These are phyloP conservation scores for Pascua guehoae DNA, from an alignment of 1,284 basidiomycete genomes.

Conservation along the genomic window DNA sequence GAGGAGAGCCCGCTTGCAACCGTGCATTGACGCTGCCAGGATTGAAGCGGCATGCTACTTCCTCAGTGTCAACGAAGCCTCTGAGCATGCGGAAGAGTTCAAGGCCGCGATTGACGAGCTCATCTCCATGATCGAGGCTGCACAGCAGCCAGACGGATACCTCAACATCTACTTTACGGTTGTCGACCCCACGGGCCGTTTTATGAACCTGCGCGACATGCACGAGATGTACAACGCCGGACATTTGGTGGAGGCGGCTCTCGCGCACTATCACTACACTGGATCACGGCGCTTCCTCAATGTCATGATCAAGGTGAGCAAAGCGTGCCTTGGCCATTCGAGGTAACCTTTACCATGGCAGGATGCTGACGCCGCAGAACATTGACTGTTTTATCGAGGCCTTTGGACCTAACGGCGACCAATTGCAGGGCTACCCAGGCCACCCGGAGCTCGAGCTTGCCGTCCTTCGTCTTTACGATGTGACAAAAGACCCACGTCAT, in stretches of 20 bases:
- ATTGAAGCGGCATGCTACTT: slow-evolving; percentile 37
- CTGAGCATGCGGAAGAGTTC: slow-evolving; percentile 19
- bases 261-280: slow-evolving; percentile 31
- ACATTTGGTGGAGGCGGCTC: slow-evolving; percentile 34
- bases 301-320: slow-evolving; percentile 34
- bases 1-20: too few relatives aligned
- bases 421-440: slow-evolving; percentile 34
- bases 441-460: slow-evolving; percentile 42
- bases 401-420: slow-evolving; percentile 23
- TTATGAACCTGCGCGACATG: slow-evolving; percentile 35
- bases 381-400: slow-evolving; percentile 28
- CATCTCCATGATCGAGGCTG: slow-evolving; percentile 31
- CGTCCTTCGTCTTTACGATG: slow-evolving; percentile 26
- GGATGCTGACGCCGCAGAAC: slow-evolving; percentile 15
- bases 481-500: slow-evolving; percentile 30
- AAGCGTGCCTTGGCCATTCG: too few relatives aligned
- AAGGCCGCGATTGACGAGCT: slow-evolving; percentile 25
- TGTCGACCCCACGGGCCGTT: slow-evolving; percentile 28
- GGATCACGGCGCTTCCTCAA: slow-evolving; percentile 30
- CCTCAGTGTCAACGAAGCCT: slow-evolving; percentile 19
- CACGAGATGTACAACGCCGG: slow-evolving; percentile 40
- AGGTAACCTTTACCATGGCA: neutral
- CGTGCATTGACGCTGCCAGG: slow-evolving; percentile 10
- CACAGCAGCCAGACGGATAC: slow-evolving; percentile 35
- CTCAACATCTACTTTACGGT: slow-evolving; percentile 37